Conservation (phyloP, 2,329 filamentous ascomycete genomes). For the Huntiella omanensis region DNA sequence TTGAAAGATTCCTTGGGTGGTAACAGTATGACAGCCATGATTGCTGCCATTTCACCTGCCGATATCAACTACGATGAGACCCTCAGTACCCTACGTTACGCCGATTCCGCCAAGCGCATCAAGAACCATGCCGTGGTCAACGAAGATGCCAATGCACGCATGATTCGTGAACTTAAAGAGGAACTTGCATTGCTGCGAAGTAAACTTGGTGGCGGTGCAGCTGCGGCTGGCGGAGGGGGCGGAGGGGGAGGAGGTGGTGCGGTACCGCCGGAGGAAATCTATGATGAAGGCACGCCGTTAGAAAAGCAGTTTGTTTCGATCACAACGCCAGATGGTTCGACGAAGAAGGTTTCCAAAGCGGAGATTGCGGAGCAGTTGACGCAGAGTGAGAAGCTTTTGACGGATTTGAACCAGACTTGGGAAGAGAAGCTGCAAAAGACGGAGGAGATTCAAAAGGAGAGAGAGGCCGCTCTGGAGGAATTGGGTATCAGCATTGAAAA, state of each 20-base stretch:
- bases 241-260: conserved; percentile 25
- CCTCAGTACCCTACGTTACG: conserved; percentile 83
- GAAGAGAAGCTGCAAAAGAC: conserved; percentile 91
- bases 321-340: conserved; percentile 59
- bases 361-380: conserved; percentile 93
- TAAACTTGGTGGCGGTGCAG: conserved; percentile 50
- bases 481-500: conserved; percentile 98
- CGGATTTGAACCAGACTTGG: conserved; percentile 96
- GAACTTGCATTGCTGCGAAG: conserved; percentile 70
- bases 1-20: conserved; percentile 92
- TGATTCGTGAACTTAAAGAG: conserved; percentile 96
- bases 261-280: conserved; percentile 56
- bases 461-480: conserved; percentile 86
- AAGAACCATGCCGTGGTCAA: conserved; percentile 99
- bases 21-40: conserved; percentile 99
- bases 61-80: conserved; percentile 99
- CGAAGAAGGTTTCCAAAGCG: conserved; percentile 94
- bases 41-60: conserved; percentile 91
- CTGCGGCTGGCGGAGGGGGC: conserved; percentile 23
- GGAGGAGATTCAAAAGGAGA: conserved; percentile 92
- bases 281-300: conserved; percentile 76
- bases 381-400: conserved; percentile 90
- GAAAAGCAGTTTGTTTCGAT: conserved; percentile 96
- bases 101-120: conserved; percentile 94
- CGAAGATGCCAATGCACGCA: conserved; percentile 94